These are phyloP conservation scores for Penicillium decumbens DNA, from an alignment of 2,329 filamentous ascomycete genomes.

Conservation along the genomic window DNA sequence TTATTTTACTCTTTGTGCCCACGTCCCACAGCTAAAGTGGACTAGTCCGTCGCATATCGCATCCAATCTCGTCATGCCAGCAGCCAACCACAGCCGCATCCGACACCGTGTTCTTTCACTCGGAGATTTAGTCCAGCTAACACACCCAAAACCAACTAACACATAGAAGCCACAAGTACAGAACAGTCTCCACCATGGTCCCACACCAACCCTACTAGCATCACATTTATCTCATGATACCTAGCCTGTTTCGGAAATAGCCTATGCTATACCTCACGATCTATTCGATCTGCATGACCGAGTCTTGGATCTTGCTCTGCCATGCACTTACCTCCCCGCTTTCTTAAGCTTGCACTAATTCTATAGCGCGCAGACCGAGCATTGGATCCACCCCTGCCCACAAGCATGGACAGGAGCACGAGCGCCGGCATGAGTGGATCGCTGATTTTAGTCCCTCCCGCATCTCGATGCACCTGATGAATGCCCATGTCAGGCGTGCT, in stretches of 20 bases:
- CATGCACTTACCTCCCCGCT: constrained; percentile 3
- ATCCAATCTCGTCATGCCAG: background rate
- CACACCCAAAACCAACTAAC: background rate
- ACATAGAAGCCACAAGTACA: background rate
- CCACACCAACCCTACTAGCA: background rate
- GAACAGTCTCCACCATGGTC: background rate
- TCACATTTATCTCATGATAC: constrained; percentile 1
- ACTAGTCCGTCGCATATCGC: background rate
- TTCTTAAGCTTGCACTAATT: background rate
- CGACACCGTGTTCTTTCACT: background rate
- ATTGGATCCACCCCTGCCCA: background rate
- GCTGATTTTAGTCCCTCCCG: background rate
- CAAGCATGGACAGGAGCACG: background rate
- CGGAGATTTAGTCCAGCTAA: background rate
- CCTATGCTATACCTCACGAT: background rate
- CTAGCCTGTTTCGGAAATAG: background rate
- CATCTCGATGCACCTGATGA: constrained; percentile 10
- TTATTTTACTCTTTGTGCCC: background rate
- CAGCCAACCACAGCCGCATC: background rate
- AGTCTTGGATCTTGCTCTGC: background rate
- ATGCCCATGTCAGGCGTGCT: constrained; percentile 11
- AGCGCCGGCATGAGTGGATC: constrained; percentile 5
- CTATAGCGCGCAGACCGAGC: background rate
- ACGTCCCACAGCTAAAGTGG: background rate
- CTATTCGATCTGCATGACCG: background rate